Percentiles rank a stretch among this genome's conserved stretches.
Evolutionary conservation across 1,284 basidiomycete species (phyloP).

Genomic region (Cronartium quercuum): DNA sequence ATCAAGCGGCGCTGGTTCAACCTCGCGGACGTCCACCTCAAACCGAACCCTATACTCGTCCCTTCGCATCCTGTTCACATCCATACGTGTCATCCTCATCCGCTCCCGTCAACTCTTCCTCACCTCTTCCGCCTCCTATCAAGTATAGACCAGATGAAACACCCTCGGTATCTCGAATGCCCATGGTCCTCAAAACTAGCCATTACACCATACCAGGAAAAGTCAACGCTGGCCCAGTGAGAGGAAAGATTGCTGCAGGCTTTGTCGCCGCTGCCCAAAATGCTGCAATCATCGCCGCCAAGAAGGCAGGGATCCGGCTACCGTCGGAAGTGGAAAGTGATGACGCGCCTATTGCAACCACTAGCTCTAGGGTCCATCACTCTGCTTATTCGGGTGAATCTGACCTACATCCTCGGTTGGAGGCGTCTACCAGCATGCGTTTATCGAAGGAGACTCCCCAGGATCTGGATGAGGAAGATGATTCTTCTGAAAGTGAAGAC

Average conservation of each 20-base stretch:
- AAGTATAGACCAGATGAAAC: neutral
- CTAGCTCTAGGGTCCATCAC: neutral
- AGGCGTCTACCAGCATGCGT: neutral
- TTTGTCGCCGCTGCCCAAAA: constrained; percentile 35
- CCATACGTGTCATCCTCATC: neutral
- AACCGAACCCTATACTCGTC: neutral
- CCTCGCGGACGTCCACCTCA: neutral
- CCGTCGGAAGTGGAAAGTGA: neutral
- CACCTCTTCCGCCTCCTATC: neutral
- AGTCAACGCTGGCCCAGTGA: constrained; percentile 1
- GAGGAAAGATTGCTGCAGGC: constrained; percentile 29
- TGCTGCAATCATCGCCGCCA: constrained; percentile 20
- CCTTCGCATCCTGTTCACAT: neutral
- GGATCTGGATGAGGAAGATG: neutral
- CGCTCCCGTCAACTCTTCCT: neutral
- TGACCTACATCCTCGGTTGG: neutral
- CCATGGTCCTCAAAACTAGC: constrained; percentile 29
- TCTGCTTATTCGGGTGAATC: neutral
- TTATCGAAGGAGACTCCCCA: neutral
- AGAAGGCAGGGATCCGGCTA: constrained; percentile 21
- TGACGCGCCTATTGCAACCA: neutral
- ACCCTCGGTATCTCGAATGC: constrained; percentile 12
- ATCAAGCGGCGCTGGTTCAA: neutral
- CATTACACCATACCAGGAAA: constrained; percentile 27
- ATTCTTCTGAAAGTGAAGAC: constrained; percentile 35